Percentiles rank a stretch among this genome's conserved stretches.
Evolutionary conservation across 2,329 filamentous ascomycete species (phyloP).

Genomic region (Hypoxylon sp.): DNA sequence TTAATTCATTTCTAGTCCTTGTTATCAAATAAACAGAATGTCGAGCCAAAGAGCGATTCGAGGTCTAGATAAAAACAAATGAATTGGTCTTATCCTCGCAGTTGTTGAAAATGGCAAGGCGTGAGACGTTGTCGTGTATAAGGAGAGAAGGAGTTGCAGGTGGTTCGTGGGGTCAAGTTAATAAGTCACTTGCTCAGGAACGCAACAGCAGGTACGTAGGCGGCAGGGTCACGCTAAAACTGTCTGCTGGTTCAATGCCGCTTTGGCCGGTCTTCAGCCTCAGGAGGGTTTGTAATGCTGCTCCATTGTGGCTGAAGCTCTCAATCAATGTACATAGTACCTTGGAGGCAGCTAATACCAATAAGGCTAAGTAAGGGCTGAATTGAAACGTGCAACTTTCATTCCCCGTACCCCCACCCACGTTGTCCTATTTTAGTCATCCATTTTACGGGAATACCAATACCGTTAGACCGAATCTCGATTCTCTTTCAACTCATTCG

Average conservation of each 20-base stretch:
- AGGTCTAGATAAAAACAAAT: too few relatives aligned
- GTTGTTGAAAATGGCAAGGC: too few relatives aligned
- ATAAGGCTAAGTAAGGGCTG: constrained; percentile 4
- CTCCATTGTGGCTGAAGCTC: constrained; percentile 29
- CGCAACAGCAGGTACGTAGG: too few relatives aligned
- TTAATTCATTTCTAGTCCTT: constrained; percentile 47
- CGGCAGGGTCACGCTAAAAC: too few relatives aligned
- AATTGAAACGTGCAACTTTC: constrained; percentile 2
- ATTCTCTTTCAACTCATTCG: too few relatives aligned
- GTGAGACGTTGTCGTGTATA: constrained; percentile 24
- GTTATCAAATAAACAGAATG: too few relatives aligned
- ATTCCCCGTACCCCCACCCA: constrained; percentile 2
- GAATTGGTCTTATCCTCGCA: constrained; percentile 2
- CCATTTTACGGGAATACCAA: constrained; percentile 11
- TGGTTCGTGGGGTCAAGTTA: too few relatives aligned
- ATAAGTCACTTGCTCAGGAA: too few relatives aligned
- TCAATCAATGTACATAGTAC: too few relatives aligned
- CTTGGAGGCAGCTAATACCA: constrained; percentile 16
- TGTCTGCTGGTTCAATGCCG: constrained; percentile 12
- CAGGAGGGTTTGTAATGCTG: constrained; percentile 1
- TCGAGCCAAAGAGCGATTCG: too few relatives aligned
- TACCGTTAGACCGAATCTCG: constrained; percentile 9
- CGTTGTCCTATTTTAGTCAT: constrained; percentile 2
- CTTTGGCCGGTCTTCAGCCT: constrained; percentile 22
- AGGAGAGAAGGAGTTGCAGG: constrained; percentile 18